These are phyloP conservation scores for Leccinum longicurvipes DNA, from an alignment of 768 basidiomycete genomes.

Conservation along the genomic window DNA sequence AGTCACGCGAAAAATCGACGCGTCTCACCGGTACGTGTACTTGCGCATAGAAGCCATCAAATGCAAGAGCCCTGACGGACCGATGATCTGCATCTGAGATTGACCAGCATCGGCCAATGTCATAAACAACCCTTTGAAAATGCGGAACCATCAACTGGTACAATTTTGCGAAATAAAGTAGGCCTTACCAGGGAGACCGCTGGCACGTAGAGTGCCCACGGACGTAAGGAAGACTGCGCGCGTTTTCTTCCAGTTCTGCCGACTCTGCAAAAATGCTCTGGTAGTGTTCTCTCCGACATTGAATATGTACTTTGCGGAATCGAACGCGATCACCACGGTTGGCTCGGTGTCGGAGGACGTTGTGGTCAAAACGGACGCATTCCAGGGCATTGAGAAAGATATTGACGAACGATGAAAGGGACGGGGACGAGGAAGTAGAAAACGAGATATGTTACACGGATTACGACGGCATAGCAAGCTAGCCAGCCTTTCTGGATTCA, in stretches of 20 bases:
- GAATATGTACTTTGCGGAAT: slow-evolving; percentile 81
- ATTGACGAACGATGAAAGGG: slow-evolving; percentile 17
- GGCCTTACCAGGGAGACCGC: slow-evolving; percentile 69
- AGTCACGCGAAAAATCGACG: neutral
- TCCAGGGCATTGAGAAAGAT: slow-evolving; percentile 52
- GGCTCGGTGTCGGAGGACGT: slow-evolving; percentile 79
- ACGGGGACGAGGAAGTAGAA: slow-evolving; percentile 6
- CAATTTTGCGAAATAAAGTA: neutral
- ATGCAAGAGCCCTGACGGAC: slow-evolving; percentile 73
- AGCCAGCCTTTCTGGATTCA: slow-evolving; percentile 19
- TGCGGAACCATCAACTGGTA: neutral
- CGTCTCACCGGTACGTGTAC: slow-evolving; percentile 58
- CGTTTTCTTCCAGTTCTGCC: slow-evolving; percentile 61
- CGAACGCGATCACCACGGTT: slow-evolving; percentile 70
- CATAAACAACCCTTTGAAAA: slow-evolving; percentile 65
- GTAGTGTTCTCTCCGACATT: slow-evolving; percentile 82
- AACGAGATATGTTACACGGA: slow-evolving; percentile 23
- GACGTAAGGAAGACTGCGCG: slow-evolving; percentile 72
- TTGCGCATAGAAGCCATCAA: slow-evolving; percentile 66
- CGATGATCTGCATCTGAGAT: slow-evolving; percentile 55
- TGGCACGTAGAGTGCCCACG: slow-evolving; percentile 55
- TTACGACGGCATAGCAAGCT: slow-evolving; percentile 25
- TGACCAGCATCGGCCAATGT: slow-evolving; percentile 71
- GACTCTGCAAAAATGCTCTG: slow-evolving; percentile 68
- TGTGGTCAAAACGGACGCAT: slow-evolving; percentile 54